Base-by-base conservation (phyloP, 179 eudicot species). In the Beta corolliflora region DNA sequence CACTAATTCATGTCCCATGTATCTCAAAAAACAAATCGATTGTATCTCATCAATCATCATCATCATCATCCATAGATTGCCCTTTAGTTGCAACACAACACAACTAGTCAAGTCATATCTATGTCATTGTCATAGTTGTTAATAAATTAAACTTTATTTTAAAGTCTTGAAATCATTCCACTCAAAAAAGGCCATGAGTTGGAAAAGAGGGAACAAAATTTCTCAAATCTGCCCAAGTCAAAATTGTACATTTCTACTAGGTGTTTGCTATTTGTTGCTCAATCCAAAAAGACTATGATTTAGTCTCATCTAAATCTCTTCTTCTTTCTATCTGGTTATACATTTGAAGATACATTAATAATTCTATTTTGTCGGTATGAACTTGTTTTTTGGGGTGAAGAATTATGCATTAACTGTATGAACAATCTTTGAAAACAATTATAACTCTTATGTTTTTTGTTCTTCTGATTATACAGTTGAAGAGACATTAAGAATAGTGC, bases 231-330 rank as follows among this genome's bases (percentile, higher is more conserved):
- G 60, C 76, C 21, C 29, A 25, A 23, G 11, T 52, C 41, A 41
- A 72, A n/a, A 10, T 52, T 53, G 45, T 52, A 25, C 76, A 7
- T 68, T 14, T 14, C n/a, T 36, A 41, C 52, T 5, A 52, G 14
- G 31, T 13, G 54, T 70, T 45, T 46, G 13, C 12, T 46, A 14
- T 19, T 45, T 19, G 31, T 44, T 70, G 73, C 18, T 70, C 54
- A 70, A 44, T 70, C 48, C 73, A 36, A 44, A 71, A 72, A 72
- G 76, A 72, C 9, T 53, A 21, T 50, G 60, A 53, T 21, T n/a
- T 1, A 72, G 16, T 71, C 11, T 16, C 55, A 72, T 50, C 16
- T 41, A 36, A 23, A 23, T 1, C 44, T 71, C 16, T 21, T 18
- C 41, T 36, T 36, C 41, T 7, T 16, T 71, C 18, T n/a, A 18